Evolutionary conservation across 495 filamentous ascomycete genomes (phyloP).

Genomic region (Penicillium atrosanguineum): DNA sequence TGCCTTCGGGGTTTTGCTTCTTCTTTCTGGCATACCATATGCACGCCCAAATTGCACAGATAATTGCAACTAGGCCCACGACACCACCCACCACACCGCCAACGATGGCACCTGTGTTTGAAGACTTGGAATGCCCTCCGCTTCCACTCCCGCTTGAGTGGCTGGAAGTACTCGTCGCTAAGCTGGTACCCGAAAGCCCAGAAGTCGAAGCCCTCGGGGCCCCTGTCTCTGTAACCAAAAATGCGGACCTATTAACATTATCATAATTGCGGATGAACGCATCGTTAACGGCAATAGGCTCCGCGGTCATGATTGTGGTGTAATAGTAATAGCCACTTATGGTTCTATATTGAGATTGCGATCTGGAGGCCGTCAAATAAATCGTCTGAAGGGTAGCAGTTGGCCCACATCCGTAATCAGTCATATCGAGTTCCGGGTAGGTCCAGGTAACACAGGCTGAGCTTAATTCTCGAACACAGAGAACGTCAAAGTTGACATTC

Average conservation of each 20-base stretch:
- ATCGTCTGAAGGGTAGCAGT: slow-evolving; percentile 1
- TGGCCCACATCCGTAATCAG: slow-evolving; percentile 11
- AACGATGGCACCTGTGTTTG: slow-evolving; percentile 10
- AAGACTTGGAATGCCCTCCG: not conserved
- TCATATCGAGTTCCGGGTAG: slow-evolving; percentile 11
- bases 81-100: slow-evolving; percentile 18
- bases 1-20: not conserved
- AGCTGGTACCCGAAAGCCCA: not conserved
- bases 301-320: not conserved
- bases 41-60: slow-evolving; percentile 7
- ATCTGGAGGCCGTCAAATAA: slow-evolving; percentile 1
- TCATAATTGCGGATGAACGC: not conserved
- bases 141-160: not conserved
- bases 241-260: not conserved
- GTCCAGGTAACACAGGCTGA: slow-evolving; percentile 9
- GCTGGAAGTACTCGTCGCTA: not conserved
- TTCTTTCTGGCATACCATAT: slow-evolving; percentile 11
- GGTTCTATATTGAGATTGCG: not conserved
- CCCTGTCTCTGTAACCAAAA: not conserved
- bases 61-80: slow-evolving; percentile 13
- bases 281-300: not conserved
- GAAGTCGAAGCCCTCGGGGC: not conserved
- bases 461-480: slow-evolving; percentile 1
- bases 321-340: not conserved
- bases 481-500: slow-evolving; percentile 2